phyloP scores from a whole-genome alignment of 2,329 filamentous ascomycete species.

The Juglanconis oblonga region DNA sequence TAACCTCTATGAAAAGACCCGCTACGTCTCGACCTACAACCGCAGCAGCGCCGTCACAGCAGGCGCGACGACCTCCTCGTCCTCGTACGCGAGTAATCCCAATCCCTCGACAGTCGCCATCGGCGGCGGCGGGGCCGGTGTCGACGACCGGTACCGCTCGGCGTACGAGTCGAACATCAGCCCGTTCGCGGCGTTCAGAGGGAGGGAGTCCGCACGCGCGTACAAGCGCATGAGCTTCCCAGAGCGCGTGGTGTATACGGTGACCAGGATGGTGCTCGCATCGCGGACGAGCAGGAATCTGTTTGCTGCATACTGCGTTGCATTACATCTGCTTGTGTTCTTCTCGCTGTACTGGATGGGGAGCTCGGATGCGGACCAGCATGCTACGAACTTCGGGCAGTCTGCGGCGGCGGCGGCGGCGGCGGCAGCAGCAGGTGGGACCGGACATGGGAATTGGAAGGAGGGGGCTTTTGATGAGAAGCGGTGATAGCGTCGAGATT shows the following conservation, averaged over 20 bases:
- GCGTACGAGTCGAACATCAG: slow-evolving; percentile 95
- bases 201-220: slow-evolving; percentile 86
- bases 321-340: slow-evolving; percentile 84
- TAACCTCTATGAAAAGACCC: slow-evolving; percentile 93
- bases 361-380: slow-evolving; percentile 60
- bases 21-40: slow-evolving; percentile 93
- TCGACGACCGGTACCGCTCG: slow-evolving; percentile 70
- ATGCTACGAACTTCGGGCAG: slow-evolving; percentile 55
- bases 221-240: slow-evolving; percentile 92
- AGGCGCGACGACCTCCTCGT: slow-evolving; percentile 49
- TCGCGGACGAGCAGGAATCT: slow-evolving; percentile 88
- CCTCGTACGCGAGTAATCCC: slow-evolving; percentile 62
- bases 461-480: slow-evolving; percentile 53
- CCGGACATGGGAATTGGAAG: slow-evolving; percentile 46
- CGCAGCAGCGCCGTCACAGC: slow-evolving; percentile 55
- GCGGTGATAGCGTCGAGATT: background rate
- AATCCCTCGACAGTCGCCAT: slow-evolving; percentile 70
- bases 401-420: slow-evolving; percentile 42
- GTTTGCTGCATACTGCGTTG: slow-evolving; percentile 89
- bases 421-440: slow-evolving; percentile 38
- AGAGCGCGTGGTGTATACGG: slow-evolving; percentile 84
- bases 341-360: slow-evolving; percentile 83
- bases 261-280: slow-evolving; percentile 86
- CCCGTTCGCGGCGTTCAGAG: slow-evolving; percentile 91
- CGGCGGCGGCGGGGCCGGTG: slow-evolving; percentile 51